These are phyloP conservation scores for Platanthera zijinensis DNA, from an alignment of 106 monocot species.

Conservation along the genomic window DNA sequence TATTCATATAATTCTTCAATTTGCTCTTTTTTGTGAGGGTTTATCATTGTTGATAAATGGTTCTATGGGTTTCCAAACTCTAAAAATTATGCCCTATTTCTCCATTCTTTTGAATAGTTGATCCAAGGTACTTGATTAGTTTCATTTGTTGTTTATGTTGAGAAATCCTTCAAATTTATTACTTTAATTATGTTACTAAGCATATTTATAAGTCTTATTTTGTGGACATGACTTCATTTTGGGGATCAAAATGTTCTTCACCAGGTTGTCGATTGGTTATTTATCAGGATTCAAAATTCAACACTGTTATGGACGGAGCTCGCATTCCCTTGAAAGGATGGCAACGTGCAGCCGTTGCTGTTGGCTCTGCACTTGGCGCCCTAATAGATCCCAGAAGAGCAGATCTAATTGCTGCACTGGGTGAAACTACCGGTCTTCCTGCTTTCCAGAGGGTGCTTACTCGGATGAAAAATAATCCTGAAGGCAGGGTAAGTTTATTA, in stretches of 20 bases:
- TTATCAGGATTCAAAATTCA: background rate
- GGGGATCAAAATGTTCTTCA: background rate
- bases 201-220: background rate
- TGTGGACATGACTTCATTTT: background rate
- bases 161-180: background rate
- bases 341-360: conserved; percentile 77
- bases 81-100: no score
- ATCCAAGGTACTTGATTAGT: no score
- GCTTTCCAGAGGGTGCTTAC: conserved; percentile 72
- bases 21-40: no score
- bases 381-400: conserved; percentile 84
- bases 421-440: conserved; percentile 89
- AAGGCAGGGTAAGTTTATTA: conserved; percentile 60
- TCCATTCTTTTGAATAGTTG: no score
- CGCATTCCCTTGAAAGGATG: conserved; percentile 67
- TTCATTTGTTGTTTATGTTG: no score
- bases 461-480: conserved; percentile 60
- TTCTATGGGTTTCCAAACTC: no score
- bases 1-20: no score
- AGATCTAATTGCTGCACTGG: conserved; percentile 91
- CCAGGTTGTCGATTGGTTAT: background rate
- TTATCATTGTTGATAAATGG: no score
- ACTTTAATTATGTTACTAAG: background rate
- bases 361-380: conserved; percentile 82
- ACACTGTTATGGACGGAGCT: conserved; percentile 38